Percentiles rank a stretch among this genome's conserved stretches.
phyloP scores from a whole-genome alignment of 352 stramenopile species.

The Phytophthora pistaciae region DNA sequence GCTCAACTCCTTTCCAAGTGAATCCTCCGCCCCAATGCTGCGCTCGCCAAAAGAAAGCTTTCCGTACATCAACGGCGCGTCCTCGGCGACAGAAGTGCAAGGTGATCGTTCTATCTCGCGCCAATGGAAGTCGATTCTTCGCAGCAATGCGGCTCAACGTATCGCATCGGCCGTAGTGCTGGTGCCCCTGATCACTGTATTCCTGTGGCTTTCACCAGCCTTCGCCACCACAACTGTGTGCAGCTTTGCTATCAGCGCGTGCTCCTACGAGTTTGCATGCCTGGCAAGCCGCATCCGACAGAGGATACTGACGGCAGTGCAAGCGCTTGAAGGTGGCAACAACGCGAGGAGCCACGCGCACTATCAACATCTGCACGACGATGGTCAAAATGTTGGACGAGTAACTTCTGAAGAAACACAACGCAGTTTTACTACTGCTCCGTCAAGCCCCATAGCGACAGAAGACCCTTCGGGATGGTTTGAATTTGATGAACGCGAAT shows the following conservation, averaged over 20 bases:
- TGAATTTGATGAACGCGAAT: background rate
- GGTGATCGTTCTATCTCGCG: background rate
- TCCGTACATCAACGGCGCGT: background rate
- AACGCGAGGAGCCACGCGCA: background rate
- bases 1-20: background rate
- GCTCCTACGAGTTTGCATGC: conserved; percentile 67
- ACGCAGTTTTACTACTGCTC: background rate
- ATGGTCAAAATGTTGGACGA: too few relatives aligned
- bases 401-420: background rate
- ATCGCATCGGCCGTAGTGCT: conserved; percentile 52
- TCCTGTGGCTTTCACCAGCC: conserved; percentile 62
- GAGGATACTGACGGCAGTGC: conserved; percentile 25
- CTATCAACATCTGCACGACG: background rate
- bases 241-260: conserved; percentile 46
- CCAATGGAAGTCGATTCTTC: background rate
- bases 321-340: conserved; percentile 7
- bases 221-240: conserved; percentile 61
- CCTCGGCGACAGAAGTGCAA: background rate
- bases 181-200: conserved; percentile 53
- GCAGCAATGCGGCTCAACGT: conserved; percentile 57
- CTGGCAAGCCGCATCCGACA: conserved; percentile 58
- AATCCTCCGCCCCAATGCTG: background rate
- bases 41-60: background rate
- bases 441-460: background rate
- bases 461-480: background rate